Evolutionary conservation across 2,329 filamentous ascomycete genomes (phyloP).

Genomic region (Myriosclerotinia scirpicola): DNA sequence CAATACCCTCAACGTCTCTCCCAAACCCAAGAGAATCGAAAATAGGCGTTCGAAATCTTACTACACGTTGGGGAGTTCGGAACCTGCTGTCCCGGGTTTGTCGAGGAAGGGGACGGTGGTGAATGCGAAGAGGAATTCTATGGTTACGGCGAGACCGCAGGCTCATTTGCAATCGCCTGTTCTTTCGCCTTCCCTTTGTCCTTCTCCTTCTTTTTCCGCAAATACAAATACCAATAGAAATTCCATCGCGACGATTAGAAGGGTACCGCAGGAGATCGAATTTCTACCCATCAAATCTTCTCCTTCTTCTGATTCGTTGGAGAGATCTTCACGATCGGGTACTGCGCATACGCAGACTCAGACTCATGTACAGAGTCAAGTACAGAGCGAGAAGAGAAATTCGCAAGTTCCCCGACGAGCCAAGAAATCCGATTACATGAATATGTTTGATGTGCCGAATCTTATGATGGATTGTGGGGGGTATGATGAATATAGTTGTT

Average conservation of each 20-base stretch:
- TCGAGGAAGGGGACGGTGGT: background rate
- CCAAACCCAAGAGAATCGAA: background rate
- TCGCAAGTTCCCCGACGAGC: background rate
- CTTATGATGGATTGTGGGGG: slow-evolving; percentile 15
- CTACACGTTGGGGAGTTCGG: slow-evolving; percentile 1
- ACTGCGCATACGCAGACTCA: too few relatives aligned
- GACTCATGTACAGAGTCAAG: background rate
- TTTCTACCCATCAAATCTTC: background rate
- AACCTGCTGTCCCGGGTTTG: background rate
- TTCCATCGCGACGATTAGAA: background rate
- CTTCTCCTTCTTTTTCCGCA: background rate
- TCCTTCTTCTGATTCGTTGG: background rate
- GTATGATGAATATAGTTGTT: slow-evolving; percentile 1
- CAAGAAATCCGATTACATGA: background rate
- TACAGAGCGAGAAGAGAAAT: background rate
- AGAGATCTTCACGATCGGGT: background rate
- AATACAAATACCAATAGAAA: background rate
- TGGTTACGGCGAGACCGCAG: background rate
- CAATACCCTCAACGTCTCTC: too few relatives aligned
- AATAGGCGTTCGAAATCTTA: background rate
- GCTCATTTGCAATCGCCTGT: too few relatives aligned
- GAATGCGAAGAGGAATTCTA: background rate
- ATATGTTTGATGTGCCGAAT: background rate
- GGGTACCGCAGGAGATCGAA: background rate
- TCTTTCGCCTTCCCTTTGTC: background rate